Conservation (phyloP, 2,329 filamentous ascomycete species). For the Alternaria ethzedia region DNA sequence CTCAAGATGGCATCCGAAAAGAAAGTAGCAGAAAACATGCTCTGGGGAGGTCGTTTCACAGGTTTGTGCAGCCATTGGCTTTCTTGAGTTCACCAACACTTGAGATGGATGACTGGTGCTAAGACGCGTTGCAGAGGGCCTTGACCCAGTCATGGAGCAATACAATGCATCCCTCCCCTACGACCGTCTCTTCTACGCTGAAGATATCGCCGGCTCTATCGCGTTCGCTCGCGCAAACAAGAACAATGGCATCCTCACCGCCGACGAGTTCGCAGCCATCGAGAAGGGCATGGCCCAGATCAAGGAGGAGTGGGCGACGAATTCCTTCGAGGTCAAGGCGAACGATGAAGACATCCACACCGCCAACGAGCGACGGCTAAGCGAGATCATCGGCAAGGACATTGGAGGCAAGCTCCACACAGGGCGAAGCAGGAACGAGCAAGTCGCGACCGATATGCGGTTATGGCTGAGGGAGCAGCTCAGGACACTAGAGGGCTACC, state of each 20-base stretch:
- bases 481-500: slow-evolving; percentile 69
- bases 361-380: slow-evolving; percentile 61
- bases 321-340: slow-evolving; percentile 55
- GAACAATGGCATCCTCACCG: slow-evolving; percentile 74
- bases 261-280: slow-evolving; percentile 75
- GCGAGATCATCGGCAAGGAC: slow-evolving; percentile 86
- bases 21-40: slow-evolving; percentile 49
- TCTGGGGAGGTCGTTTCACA: slow-evolving; percentile 47
- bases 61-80: slow-evolving; percentile 2
- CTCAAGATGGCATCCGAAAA: slow-evolving; percentile 42
- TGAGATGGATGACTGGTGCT: slow-evolving; percentile 10
- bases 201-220: slow-evolving; percentile 81
- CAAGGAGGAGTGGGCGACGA: slow-evolving; percentile 56
- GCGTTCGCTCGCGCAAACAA: slow-evolving; percentile 82
- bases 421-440: slow-evolving; percentile 84
- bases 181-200: slow-evolving; percentile 77
- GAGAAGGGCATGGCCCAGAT: slow-evolving; percentile 71
- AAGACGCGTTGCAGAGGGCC: slow-evolving; percentile 63
- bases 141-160: slow-evolving; percentile 84
- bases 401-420: slow-evolving; percentile 90
- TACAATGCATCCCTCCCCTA: slow-evolving; percentile 85
- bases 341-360: slow-evolving; percentile 64
- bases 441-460: slow-evolving; percentile 88
- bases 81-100: background rate
- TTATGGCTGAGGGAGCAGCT: slow-evolving; percentile 84